Conservation (phyloP, 2,329 filamentous ascomycete genomes). For the Didymella arachidicola region DNA sequence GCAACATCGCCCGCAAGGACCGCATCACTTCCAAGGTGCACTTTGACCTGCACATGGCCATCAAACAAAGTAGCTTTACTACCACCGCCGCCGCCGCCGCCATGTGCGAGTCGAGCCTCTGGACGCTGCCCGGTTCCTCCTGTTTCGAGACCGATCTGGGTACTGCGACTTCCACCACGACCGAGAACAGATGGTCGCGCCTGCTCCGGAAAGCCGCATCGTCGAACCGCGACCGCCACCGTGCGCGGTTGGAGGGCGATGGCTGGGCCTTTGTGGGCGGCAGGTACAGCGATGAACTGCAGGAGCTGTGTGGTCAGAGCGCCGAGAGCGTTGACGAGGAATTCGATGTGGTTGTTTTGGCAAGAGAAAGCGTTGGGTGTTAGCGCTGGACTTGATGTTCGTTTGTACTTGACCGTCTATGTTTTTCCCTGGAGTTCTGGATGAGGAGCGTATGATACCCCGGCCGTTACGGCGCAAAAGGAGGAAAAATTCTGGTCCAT, state of each 20-base stretch:
- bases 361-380: constrained; percentile 12
- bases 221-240: constrained; percentile 42
- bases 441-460: neutral
- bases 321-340: constrained; percentile 46
- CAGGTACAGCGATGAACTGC: constrained; percentile 30
- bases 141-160: constrained; percentile 36
- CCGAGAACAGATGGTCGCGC: constrained; percentile 23
- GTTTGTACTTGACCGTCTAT: neutral
- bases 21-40: neutral
- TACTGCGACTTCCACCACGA: neutral
- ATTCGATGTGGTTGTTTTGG: constrained; percentile 45
- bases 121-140: constrained; percentile 45
- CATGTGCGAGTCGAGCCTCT: constrained; percentile 37
- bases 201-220: constrained; percentile 38
- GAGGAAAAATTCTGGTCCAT: neutral
- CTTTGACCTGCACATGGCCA: constrained; percentile 25
- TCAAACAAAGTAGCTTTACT: constrained; percentile 37
- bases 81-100: constrained; percentile 21
- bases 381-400: neutral
- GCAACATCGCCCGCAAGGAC: neutral
- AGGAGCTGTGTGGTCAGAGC: constrained; percentile 26
- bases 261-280: constrained; percentile 44
- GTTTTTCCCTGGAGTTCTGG: neutral
- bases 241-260: constrained; percentile 42
- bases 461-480: neutral